Evolutionary conservation across 2,329 filamentous ascomycete species (phyloP).

Genomic region (Fusarium algeriense): DNA sequence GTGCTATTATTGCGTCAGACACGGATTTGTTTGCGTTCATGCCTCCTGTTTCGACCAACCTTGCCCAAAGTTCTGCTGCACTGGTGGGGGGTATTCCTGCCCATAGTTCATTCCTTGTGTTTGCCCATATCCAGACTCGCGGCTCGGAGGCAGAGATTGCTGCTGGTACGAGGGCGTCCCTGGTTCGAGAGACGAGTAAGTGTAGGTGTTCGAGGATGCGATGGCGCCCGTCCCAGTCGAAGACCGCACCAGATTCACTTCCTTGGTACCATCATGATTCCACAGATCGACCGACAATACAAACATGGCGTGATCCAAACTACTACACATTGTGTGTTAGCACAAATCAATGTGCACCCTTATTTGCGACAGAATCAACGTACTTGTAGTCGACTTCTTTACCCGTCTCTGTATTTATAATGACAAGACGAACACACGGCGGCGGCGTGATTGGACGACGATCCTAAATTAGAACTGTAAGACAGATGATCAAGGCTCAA

Average conservation of each 20-base stretch:
- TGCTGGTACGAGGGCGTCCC: slow-evolving; percentile 49
- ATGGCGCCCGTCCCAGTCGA: slow-evolving; percentile 80
- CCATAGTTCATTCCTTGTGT: slow-evolving; percentile 49
- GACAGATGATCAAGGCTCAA: neutral
- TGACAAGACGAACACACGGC: slow-evolving; percentile 86
- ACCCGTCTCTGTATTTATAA: slow-evolving; percentile 79
- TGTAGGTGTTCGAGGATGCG: slow-evolving; percentile 81
- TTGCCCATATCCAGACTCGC: slow-evolving; percentile 52
- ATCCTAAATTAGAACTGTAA: slow-evolving; percentile 68
- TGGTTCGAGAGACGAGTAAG: slow-evolving; percentile 68
- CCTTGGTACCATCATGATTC: slow-evolving; percentile 73
- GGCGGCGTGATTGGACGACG: slow-evolving; percentile 95
- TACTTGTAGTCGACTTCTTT: slow-evolving; percentile 89
- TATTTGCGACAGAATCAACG: slow-evolving; percentile 49
- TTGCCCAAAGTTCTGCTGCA: slow-evolving; percentile 49
- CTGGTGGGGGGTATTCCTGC: slow-evolving; percentile 50
- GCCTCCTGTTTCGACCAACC: slow-evolving; percentile 42
- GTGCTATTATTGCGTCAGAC: slow-evolving; percentile 34
- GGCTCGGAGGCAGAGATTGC: slow-evolving; percentile 54
- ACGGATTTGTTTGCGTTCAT: neutral
- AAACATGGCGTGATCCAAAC: slow-evolving; percentile 57
- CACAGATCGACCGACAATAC: slow-evolving; percentile 77
- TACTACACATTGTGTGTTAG: slow-evolving; percentile 44
- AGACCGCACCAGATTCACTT: slow-evolving; percentile 75
- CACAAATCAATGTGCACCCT: neutral